These are phyloP conservation scores for Cyberlindnera japonica DNA, from an alignment of 805 yeast genomes.

Conservation along the genomic window DNA sequence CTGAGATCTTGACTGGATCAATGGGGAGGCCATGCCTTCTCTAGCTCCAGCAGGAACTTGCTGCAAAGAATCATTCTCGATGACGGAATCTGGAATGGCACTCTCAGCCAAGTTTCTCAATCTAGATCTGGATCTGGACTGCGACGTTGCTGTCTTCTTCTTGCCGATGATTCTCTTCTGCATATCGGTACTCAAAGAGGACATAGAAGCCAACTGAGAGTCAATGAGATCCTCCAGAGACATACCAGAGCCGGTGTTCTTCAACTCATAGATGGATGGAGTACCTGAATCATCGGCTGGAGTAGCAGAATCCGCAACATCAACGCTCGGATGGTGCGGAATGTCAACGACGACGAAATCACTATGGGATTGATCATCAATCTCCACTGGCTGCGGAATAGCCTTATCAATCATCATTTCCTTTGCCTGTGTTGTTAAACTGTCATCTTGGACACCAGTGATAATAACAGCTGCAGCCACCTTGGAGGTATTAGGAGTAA, in stretches of 20 bases:
- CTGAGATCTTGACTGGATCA: constrained; percentile 29
- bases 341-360: constrained; percentile 27
- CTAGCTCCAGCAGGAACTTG: constrained; percentile 44
- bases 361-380: constrained; percentile 17
- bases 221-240: constrained; percentile 29
- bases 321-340: constrained; percentile 14
- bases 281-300: constrained; percentile 6
- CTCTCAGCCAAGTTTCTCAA: constrained; percentile 13
- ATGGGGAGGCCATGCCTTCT: constrained; percentile 38
- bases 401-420: constrained; percentile 4
- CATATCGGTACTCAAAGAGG: constrained; percentile 21
- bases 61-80: constrained; percentile 35
- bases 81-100: constrained; percentile 32
- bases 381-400: constrained; percentile 7
- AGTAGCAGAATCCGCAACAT: constrained; percentile 12
- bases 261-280: constrained; percentile 21
- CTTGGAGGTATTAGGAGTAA: constrained; percentile 31
- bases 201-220: constrained; percentile 29
- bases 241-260: constrained; percentile 17
- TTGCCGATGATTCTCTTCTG: constrained; percentile 17
- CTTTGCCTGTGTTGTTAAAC: constrained; percentile 6
- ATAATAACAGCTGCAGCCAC: constrained; percentile 12
- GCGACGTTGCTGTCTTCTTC: constrained; percentile 6
- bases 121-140: constrained; percentile 20
- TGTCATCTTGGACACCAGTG: constrained; percentile 12